These are phyloP conservation scores for Microcyclosporella mali DNA, from an alignment of 2,329 filamentous ascomycete species.

Conservation along the genomic window DNA sequence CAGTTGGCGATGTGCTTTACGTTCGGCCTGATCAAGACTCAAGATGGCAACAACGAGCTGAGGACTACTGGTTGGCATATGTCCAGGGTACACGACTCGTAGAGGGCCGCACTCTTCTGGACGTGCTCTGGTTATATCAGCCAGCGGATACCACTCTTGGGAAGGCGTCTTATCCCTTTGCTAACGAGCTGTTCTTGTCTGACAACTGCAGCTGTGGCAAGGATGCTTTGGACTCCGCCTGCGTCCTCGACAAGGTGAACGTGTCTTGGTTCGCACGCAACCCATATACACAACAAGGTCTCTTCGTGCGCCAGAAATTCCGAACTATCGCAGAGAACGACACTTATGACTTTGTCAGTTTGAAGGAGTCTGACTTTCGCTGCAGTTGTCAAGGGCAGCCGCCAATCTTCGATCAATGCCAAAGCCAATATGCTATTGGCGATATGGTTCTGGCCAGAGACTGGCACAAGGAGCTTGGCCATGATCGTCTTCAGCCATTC, in stretches of 20 bases:
- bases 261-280: constrained; percentile 53
- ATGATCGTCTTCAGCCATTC: constrained; percentile 52
- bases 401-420: constrained; percentile 14
- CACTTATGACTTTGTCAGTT: constrained; percentile 53
- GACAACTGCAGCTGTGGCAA: constrained; percentile 67
- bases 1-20: constrained; percentile 47
- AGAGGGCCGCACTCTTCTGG: constrained; percentile 42
- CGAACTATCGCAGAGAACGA: constrained; percentile 43
- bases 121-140: constrained; percentile 69
- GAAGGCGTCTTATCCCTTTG: constrained; percentile 60
- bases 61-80: constrained; percentile 61
- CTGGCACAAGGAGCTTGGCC: constrained; percentile 16
- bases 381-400: constrained; percentile 27
- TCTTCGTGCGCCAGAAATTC: constrained; percentile 69
- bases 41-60: constrained; percentile 48
- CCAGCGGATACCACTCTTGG: constrained; percentile 65
- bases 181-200: constrained; percentile 69
- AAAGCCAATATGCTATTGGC: constrained; percentile 41
- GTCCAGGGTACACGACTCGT: constrained; percentile 52
- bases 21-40: constrained; percentile 45
- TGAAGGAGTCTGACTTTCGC: constrained; percentile 49
- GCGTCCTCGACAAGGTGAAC: constrained; percentile 53
- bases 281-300: constrained; percentile 42
- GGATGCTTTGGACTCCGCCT: constrained; percentile 45
- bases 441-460: constrained; percentile 54